A percentile compares a stretch with the other conserved stretches of the same genome.
Conservation (phyloP, 163 green algal genomes). For the Scenedesmus sp. region DNA sequence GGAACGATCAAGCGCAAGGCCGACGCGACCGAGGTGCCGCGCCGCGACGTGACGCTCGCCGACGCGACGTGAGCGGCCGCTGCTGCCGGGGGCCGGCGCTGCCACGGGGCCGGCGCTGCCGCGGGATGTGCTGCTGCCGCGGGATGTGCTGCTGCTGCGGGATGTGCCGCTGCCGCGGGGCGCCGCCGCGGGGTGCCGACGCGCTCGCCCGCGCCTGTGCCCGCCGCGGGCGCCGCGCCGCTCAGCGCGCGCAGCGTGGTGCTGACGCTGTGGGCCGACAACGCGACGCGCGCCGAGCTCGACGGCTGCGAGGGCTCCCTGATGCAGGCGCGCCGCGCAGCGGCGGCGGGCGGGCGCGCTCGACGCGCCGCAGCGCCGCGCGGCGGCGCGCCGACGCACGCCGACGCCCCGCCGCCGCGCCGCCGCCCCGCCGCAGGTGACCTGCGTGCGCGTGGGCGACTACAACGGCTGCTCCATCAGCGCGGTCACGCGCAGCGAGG, state of each 20-base stretch:
- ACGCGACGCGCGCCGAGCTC: slow-evolving; percentile 61
- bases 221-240: neutral
- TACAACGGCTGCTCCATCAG: slow-evolving; percentile 68
- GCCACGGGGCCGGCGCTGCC: neutral
- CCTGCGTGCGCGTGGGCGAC: slow-evolving; percentile 25
- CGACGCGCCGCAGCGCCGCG: no score
- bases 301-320: slow-evolving; percentile 57
- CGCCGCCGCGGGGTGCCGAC: neutral
- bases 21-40: slow-evolving; percentile 76
- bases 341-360: no score
- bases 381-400: no score
- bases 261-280: slow-evolving; percentile 83
- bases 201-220: no score
- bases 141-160: slow-evolving; percentile 12
- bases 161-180: neutral
- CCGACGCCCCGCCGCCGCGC: neutral
- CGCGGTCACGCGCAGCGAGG: slow-evolving; percentile 52
- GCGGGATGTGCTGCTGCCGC: neutral
- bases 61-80: slow-evolving; percentile 32
- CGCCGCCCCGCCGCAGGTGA: slow-evolving; percentile 16
- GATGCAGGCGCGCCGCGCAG: slow-evolving; percentile 28
- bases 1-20: slow-evolving; percentile 86
- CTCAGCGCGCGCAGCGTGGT: slow-evolving; percentile 73
- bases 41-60: slow-evolving; percentile 43
- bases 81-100: neutral